phyloP scores from a whole-genome alignment of 2,329 filamentous ascomycete species.

The Nannizzia gypsea region DNA sequence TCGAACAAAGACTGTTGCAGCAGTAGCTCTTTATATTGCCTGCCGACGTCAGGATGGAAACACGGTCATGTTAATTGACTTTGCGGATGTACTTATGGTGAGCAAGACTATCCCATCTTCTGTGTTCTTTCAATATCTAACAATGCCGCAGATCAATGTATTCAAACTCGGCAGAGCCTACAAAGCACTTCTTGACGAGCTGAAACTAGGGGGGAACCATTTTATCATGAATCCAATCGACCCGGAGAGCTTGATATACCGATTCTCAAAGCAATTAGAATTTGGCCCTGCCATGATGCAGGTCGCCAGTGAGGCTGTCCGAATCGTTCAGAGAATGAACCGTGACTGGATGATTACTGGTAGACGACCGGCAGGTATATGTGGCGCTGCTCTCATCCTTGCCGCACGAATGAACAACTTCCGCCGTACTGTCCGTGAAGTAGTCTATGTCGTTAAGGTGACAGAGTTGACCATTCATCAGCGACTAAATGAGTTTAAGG shows the following conservation, averaged over 20 bases:
- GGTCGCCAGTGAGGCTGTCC: slow-evolving; percentile 77
- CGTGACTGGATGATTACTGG: slow-evolving; percentile 96
- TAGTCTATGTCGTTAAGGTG: slow-evolving; percentile 97
- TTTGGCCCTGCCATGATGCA: slow-evolving; percentile 71
- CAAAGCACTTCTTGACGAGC: slow-evolving; percentile 60
- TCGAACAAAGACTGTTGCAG: slow-evolving; percentile 69
- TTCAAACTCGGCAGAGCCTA: slow-evolving; percentile 85
- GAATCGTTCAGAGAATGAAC: slow-evolving; percentile 84
- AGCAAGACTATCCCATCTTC: slow-evolving; percentile 10
- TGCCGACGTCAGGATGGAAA: slow-evolving; percentile 70
- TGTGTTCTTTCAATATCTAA: slow-evolving; percentile 15
- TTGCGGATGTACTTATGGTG: slow-evolving; percentile 65
- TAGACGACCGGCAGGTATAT: slow-evolving; percentile 83
- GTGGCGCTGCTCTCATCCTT: slow-evolving; percentile 85
- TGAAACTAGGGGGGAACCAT: slow-evolving; percentile 44
- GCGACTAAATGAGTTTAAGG: slow-evolving; percentile 81
- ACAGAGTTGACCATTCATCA: slow-evolving; percentile 87
- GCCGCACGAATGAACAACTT: slow-evolving; percentile 98
- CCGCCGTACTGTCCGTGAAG: slow-evolving; percentile 77
- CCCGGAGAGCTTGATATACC: slow-evolving; percentile 79
- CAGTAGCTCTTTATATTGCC: slow-evolving; percentile 82
- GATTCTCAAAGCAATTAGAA: slow-evolving; percentile 83
- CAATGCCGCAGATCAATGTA: slow-evolving; percentile 57
- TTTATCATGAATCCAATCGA: slow-evolving; percentile 65
- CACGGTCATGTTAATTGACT: slow-evolving; percentile 85